Percentiles rank a stretch among this genome's conserved stretches.
Conservation (phyloP, 306 rosid species). For the Begonia masoniana region DNA sequence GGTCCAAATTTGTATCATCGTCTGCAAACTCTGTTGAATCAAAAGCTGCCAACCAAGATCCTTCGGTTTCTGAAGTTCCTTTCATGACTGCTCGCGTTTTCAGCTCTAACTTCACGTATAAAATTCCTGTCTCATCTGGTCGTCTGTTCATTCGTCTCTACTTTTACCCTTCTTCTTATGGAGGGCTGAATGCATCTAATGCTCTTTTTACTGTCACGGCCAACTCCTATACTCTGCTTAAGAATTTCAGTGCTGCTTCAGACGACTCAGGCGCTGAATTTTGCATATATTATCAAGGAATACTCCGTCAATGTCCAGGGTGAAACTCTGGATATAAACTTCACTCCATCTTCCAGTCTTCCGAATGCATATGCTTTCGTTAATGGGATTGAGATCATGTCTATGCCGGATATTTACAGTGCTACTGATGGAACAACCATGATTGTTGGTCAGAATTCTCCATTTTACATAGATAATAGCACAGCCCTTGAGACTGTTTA, state of each 20-base stretch:
- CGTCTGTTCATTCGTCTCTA: conserved; percentile 56
- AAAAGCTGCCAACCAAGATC: conserved; percentile 42
- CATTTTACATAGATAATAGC: conserved; percentile 30
- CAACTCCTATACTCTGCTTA: conserved; percentile 15
- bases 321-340: conserved; percentile 42
- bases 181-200: conserved; percentile 19
- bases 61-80: conserved; percentile 54
- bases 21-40: conserved; percentile 20
- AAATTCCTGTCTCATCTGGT: conserved; percentile 57
- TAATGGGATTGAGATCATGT: conserved; percentile 41
- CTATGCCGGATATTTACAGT: conserved; percentile 64
- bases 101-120: conserved; percentile 35
- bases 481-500: conserved; percentile 59
- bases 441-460: conserved; percentile 27
- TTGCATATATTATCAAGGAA: conserved; percentile 46
- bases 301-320: conserved; percentile 42
- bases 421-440: conserved; percentile 16
- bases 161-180: conserved; percentile 56
- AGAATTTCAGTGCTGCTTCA: conserved; percentile 18
- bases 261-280: conserved; percentile 34
- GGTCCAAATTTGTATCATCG: conserved; percentile 35
- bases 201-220: conserved; percentile 23
- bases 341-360: conserved; percentile 40
- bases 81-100: conserved; percentile 61
- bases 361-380: conserved; percentile 25